Conservation (phyloP, 129 eudicot species). For the Artemisia argyi region DNA sequence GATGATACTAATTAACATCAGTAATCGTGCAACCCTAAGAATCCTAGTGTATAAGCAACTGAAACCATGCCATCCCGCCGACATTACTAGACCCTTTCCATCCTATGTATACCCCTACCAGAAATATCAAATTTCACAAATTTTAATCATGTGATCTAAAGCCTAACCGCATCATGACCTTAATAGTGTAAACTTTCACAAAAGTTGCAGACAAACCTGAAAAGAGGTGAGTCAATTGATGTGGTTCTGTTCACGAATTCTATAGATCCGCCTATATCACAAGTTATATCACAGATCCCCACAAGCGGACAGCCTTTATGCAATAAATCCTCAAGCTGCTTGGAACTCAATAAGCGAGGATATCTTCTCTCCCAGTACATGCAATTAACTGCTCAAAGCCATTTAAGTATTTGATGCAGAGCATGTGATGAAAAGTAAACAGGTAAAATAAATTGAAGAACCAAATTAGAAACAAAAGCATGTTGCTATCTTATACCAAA, state of each 20-base stretch:
- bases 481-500: too few species aligned
- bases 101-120: too few species aligned
- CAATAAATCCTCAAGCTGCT: constrained; percentile 67
- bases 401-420: constrained; percentile 20
- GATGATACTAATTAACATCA: too few species aligned
- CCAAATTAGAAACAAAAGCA: not conserved
- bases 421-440: constrained; percentile 3
- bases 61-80: too few species aligned
- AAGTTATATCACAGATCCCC: constrained; percentile 93
- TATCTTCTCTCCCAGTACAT: constrained; percentile 98
- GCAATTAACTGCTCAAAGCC: constrained; percentile 72
- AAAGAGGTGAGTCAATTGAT: constrained; percentile 85
- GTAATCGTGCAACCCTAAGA: too few species aligned
- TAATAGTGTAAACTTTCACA: not conserved
- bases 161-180: not conserved
- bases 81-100: too few species aligned
- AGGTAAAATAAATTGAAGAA: constrained; percentile 4
- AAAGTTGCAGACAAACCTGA: constrained; percentile 51
- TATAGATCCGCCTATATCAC: constrained; percentile 94
- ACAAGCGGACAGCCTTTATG: constrained; percentile 70
- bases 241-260: constrained; percentile 86
- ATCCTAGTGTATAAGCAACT: too few species aligned
- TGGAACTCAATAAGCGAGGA: constrained; percentile 75
- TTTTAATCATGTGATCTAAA: too few species aligned
- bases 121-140: too few species aligned